Evolutionary conservation across 495 filamentous ascomycete species (phyloP).

Genomic region (Amorphotheca resinae): DNA sequence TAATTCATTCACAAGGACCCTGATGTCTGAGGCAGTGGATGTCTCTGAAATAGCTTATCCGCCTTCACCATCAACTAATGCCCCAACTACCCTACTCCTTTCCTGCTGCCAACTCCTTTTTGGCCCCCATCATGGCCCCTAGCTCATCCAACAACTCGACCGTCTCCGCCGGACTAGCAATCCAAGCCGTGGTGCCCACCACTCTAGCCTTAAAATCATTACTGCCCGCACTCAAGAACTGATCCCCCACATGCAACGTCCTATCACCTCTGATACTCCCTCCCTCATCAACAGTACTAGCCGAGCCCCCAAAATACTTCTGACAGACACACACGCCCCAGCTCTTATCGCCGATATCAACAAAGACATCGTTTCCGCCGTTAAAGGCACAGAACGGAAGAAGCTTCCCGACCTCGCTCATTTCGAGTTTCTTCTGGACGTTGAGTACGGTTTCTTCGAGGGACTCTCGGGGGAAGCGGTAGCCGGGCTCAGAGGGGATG

Average conservation of each 20-base stretch:
- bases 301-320: slow-evolving; percentile 57
- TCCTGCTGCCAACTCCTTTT: no score
- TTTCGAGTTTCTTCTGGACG: slow-evolving; percentile 81
- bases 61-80: no score
- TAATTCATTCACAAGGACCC: no score
- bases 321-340: slow-evolving; percentile 90
- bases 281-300: not conserved
- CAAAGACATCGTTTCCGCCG: slow-evolving; percentile 92
- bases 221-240: slow-evolving; percentile 88
- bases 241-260: slow-evolving; percentile 83
- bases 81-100: no score
- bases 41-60: no score
- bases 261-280: slow-evolving; percentile 32
- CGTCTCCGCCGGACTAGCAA: slow-evolving; percentile 64
- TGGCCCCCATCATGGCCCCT: not conserved
- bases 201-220: slow-evolving; percentile 87
- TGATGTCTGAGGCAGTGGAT: no score
- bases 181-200: slow-evolving; percentile 68
- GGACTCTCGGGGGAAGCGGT: slow-evolving; percentile 70
- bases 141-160: slow-evolving; percentile 5
- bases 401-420: slow-evolving; percentile 51
- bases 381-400: slow-evolving; percentile 98
- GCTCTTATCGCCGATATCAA: slow-evolving; percentile 96
- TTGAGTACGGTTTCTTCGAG: slow-evolving; percentile 93
- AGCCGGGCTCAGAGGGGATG: slow-evolving; percentile 43